phyloP scores from a whole-genome alignment of 164 flowering plant genomes.

The Nymphaea colorata region DNA sequence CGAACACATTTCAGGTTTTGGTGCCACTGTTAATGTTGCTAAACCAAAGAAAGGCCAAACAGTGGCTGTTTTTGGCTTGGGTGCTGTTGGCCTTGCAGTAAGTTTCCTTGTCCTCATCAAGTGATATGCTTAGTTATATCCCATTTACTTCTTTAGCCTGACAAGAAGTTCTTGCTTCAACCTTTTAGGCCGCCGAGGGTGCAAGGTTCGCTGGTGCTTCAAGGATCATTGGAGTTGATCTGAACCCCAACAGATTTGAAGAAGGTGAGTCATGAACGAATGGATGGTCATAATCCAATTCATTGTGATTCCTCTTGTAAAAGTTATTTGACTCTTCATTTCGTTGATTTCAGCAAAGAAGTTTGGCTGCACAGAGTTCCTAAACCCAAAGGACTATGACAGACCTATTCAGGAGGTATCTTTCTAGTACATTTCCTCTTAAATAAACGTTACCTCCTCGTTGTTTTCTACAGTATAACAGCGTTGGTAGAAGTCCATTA shows the following conservation, averaged over 20 bases:
- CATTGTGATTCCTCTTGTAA: neutral
- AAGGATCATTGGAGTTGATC: conserved; percentile 25
- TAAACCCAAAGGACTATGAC: conserved; percentile 12
- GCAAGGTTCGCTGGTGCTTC: conserved; percentile 28
- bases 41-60: conserved; percentile 54
- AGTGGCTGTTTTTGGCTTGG: conserved; percentile 68
- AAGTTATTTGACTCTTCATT: neutral
- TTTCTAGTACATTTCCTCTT: no score
- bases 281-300: neutral
- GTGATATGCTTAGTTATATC: neutral
- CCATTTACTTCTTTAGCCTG: neutral
- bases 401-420: conserved; percentile 22
- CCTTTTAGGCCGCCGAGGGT: conserved; percentile 26
- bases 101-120: conserved; percentile 8
- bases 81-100: conserved; percentile 80
- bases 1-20: conserved; percentile 34
- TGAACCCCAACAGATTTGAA: conserved; percentile 18
- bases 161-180: neutral
- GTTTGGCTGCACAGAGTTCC: conserved; percentile 20
- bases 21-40: conserved; percentile 76
- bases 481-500: no score
- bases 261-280: conserved; percentile 12
- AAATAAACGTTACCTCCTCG: no score
- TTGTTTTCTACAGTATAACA: no score
- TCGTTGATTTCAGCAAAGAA: conserved; percentile 17